These are phyloP conservation scores for Coemansia sp. DNA, from an alignment of 192 early-diverging fungal species.

Conservation along the genomic window DNA sequence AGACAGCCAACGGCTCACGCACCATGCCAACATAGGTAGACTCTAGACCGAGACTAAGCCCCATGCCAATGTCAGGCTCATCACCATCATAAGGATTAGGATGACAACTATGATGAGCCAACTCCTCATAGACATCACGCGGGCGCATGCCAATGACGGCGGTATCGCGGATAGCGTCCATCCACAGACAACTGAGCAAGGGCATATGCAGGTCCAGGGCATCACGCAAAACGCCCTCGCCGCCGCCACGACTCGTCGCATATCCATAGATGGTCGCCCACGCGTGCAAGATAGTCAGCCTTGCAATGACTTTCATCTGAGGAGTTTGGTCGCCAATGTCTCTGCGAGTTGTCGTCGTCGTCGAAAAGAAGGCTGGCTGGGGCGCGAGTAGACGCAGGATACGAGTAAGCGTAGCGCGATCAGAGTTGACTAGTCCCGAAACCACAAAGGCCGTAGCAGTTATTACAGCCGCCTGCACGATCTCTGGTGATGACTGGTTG, in stretches of 20 bases:
- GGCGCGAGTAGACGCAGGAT: slow-evolving; percentile 46
- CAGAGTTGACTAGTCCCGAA: slow-evolving; percentile 21
- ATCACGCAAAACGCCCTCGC: slow-evolving; percentile 4
- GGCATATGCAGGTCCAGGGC: slow-evolving; percentile 23
- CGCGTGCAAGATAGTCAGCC: slow-evolving; percentile 22
- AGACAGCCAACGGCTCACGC: slow-evolving; percentile 7
- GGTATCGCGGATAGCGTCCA: slow-evolving; percentile 38
- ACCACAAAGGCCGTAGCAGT: slow-evolving; percentile 34
- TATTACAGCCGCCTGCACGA: slow-evolving; percentile 16
- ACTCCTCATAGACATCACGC: slow-evolving; percentile 17
- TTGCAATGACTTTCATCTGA: slow-evolving; percentile 23
- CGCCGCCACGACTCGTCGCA: background rate
- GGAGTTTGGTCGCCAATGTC: background rate
- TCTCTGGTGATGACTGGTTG: background rate
- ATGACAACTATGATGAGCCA: too few species aligned
- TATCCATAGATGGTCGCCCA: slow-evolving; percentile 24
- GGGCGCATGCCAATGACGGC: slow-evolving; percentile 18
- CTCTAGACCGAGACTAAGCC: slow-evolving; percentile 39
- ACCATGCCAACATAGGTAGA: slow-evolving; percentile 27
- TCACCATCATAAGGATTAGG: background rate
- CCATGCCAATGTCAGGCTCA: slow-evolving; percentile 10
- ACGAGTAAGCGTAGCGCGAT: slow-evolving; percentile 21
- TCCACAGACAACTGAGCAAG: slow-evolving; percentile 28
- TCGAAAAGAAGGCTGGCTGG: slow-evolving; percentile 12
- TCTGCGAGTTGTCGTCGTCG: background rate